Percentiles rank a stretch among this genome's conserved stretches.
phyloP scores from a whole-genome alignment of 1,139 yeast genomes.

The Suhomyces guaymorum region DNA sequence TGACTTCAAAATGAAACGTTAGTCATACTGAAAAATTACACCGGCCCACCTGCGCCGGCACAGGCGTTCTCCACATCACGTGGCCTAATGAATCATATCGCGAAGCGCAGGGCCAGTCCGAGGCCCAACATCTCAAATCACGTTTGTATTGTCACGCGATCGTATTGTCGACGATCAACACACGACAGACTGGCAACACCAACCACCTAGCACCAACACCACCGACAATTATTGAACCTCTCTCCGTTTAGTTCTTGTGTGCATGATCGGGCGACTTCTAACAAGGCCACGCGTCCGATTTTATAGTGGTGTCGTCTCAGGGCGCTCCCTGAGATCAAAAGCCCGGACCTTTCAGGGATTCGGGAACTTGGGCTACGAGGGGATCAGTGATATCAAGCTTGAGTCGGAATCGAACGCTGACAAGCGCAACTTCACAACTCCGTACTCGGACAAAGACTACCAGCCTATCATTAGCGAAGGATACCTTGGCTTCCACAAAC shows the following conservation, averaged over 20 bases:
- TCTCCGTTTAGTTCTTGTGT: neutral
- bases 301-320: slow-evolving; percentile 5
- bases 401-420: neutral
- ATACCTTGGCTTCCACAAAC: slow-evolving; percentile 27
- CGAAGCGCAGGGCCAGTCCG: too few species aligned
- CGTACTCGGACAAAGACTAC: slow-evolving; percentile 31
- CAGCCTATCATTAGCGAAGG: slow-evolving; percentile 34
- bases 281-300: slow-evolving; percentile 9
- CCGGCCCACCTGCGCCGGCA: slow-evolving; percentile 5
- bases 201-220: neutral
- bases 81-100: slow-evolving; percentile 1
- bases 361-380: slow-evolving; percentile 6
- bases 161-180: slow-evolving; percentile 2
- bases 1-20: neutral
- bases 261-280: slow-evolving; percentile 13
- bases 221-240: neutral
- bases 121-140: too few species aligned
- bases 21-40: slow-evolving; percentile 10
- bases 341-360: slow-evolving; percentile 4
- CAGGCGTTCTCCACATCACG: slow-evolving; percentile 6
- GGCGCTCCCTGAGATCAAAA: slow-evolving; percentile 1
- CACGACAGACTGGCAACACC: neutral
- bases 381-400: slow-evolving; percentile 8
- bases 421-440: slow-evolving; percentile 14
- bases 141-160: slow-evolving; percentile 1